Conservation (phyloP, 2,329 filamentous ascomycete genomes). For the Pestalotiopsis sp. region DNA sequence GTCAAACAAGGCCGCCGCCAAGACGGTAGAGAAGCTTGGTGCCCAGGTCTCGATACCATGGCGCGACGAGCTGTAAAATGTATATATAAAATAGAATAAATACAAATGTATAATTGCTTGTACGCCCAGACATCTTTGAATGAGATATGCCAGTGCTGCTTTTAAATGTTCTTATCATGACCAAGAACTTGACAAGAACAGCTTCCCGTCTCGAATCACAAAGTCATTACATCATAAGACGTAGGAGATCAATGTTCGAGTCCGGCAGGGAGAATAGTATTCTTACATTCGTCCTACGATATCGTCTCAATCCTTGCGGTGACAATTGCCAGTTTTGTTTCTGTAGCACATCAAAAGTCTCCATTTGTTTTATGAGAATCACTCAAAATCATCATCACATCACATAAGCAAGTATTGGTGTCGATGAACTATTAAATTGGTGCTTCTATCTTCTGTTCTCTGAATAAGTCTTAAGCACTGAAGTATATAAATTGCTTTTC, state of each 20-base stretch:
- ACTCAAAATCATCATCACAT: too few species aligned
- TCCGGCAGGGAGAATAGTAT: too few species aligned
- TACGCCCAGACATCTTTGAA: neutral
- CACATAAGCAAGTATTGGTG: neutral
- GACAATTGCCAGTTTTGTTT: neutral
- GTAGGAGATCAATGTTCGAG: too few species aligned
- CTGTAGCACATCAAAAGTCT: too few species aligned
- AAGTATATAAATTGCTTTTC: neutral
- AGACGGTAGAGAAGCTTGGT: slow-evolving; percentile 67
- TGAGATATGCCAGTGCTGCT: neutral
- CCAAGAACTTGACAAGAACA: too few species aligned
- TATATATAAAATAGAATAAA: neutral
- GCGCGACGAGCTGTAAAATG: slow-evolving; percentile 48
- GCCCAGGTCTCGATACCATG: slow-evolving; percentile 71
- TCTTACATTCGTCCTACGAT: too few species aligned
- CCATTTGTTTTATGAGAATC: too few species aligned
- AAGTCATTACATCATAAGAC: too few species aligned
- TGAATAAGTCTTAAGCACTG: neutral
- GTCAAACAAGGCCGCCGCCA: slow-evolving; percentile 65
- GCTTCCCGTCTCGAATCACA: too few species aligned
- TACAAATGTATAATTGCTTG: neutral
- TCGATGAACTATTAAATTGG: neutral
- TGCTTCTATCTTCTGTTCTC: slow-evolving; percentile 13
- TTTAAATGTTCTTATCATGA: too few species aligned
- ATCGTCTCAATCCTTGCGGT: neutral